phyloP scores from a whole-genome alignment of 106 monocot species.

The Chionographis japonica region DNA sequence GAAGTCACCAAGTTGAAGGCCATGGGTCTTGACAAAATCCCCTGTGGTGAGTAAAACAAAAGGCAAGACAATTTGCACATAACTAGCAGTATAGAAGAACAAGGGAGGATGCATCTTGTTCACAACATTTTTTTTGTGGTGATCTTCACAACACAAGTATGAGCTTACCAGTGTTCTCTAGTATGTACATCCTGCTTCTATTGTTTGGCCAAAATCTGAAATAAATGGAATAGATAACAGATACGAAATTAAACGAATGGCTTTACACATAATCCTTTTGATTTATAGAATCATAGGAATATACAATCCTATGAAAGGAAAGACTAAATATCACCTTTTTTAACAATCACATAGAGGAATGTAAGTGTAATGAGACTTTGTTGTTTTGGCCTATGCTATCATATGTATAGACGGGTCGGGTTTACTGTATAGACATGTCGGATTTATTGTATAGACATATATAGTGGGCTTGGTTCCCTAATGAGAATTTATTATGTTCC shows the following conservation, averaged over 20 bases:
- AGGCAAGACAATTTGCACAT: background rate
- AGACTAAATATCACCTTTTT: too few species aligned
- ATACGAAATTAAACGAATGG: background rate
- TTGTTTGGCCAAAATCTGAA: constrained; percentile 92
- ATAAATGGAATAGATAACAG: background rate
- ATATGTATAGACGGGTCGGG: too few species aligned
- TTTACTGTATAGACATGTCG: too few species aligned
- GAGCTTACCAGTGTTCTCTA: constrained; percentile 71
- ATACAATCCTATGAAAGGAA: too few species aligned
- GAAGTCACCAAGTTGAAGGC: constrained; percentile 66
- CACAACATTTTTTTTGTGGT: too few species aligned
- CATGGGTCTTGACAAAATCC: constrained; percentile 62
- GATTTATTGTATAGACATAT: too few species aligned
- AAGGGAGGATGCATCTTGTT: background rate
- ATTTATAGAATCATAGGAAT: too few species aligned
- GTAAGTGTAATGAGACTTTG: too few species aligned
- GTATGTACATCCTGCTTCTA: constrained; percentile 90
- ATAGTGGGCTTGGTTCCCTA: too few species aligned
- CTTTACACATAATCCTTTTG: background rate
- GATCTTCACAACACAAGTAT: background rate
- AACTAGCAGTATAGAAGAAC: background rate
- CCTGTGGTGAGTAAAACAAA: constrained; percentile 19
- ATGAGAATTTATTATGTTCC: too few species aligned
- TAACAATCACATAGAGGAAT: too few species aligned
- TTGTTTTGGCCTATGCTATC: too few species aligned